phyloP scores from a whole-genome alignment of 2,329 filamentous ascomycete genomes.

The Stachybotrys chartarum region DNA sequence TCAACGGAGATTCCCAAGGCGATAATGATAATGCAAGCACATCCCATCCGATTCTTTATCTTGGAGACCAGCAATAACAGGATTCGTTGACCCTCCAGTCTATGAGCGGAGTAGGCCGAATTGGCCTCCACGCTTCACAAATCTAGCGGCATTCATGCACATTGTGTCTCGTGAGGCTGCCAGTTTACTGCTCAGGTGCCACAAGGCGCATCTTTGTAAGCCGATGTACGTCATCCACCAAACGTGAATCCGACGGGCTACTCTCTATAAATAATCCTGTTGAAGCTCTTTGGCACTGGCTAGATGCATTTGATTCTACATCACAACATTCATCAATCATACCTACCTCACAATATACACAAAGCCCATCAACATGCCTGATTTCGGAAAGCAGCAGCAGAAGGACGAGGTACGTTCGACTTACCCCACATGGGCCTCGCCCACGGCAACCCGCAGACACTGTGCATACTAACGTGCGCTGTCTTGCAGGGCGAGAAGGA shows the following conservation, averaged over 20 bases:
- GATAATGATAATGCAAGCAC: too few species aligned
- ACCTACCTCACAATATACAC: too few species aligned
- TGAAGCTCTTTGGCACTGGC: background rate
- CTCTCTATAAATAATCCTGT: background rate
- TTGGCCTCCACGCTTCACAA: background rate
- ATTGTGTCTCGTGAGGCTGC: background rate
- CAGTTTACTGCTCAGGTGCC: background rate
- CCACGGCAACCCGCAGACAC: background rate
- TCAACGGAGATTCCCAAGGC: too few species aligned
- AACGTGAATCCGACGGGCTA: background rate
- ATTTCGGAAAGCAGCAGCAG: constrained; percentile 19
- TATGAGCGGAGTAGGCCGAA: background rate
- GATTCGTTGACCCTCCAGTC: too few species aligned
- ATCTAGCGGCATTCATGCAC: background rate
- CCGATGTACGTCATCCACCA: background rate
- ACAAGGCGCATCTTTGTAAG: background rate
- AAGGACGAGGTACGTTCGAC: constrained; percentile 18
- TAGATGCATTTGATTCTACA: too few species aligned
- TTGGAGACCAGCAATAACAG: too few species aligned
- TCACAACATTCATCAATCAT: too few species aligned
- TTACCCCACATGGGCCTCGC: background rate
- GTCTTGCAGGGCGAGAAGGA: constrained; percentile 31
- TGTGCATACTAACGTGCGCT: constrained; percentile 5
- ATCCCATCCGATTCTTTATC: too few species aligned
- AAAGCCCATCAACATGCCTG: constrained; percentile 12